phyloP scores from a whole-genome alignment of 345 rosid species.

The Populus tremula region DNA sequence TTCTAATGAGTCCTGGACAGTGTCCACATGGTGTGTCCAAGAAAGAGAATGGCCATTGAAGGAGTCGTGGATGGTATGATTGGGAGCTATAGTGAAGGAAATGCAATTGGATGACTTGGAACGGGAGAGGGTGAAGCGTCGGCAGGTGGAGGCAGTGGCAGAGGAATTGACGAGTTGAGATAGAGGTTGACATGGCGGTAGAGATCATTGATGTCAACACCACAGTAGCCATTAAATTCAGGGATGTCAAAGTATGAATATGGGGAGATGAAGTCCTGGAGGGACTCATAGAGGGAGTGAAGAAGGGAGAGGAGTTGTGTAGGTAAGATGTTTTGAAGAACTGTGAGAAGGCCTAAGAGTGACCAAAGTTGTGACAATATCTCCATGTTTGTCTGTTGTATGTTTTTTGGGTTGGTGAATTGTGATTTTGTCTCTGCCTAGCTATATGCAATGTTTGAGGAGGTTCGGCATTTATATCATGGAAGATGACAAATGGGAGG shows the following conservation, averaged over 20 bases:
- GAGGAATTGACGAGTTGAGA: constrained; percentile 40
- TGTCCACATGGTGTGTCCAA: constrained; percentile 51
- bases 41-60: constrained; percentile 33
- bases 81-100: constrained; percentile 45
- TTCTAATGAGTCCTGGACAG: constrained; percentile 45
- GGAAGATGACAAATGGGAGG: not conserved
- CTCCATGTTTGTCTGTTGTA: constrained; percentile 23
- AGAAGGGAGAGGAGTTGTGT: constrained; percentile 44
- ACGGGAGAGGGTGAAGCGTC: constrained; percentile 45
- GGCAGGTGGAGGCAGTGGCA: constrained; percentile 26
- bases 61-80: constrained; percentile 37
- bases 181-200: constrained; percentile 46
- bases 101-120: constrained; percentile 40
- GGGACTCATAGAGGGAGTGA: constrained; percentile 35
- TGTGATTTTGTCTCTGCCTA: constrained; percentile 17
- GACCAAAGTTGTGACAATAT: constrained; percentile 52
- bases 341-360: constrained; percentile 45
- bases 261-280: constrained; percentile 39
- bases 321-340: constrained; percentile 50
- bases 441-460: not conserved
- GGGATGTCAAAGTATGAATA: constrained; percentile 48
- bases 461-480: not conserved
- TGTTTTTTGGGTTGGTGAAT: not conserved
- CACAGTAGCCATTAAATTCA: constrained; percentile 53
- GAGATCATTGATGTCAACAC: constrained; percentile 51